A percentile compares a stretch with the other conserved stretches of the same genome.
Evolutionary conservation across 2,329 filamentous ascomycete species (phyloP).

Genomic region (Xylariaceae sp.): DNA sequence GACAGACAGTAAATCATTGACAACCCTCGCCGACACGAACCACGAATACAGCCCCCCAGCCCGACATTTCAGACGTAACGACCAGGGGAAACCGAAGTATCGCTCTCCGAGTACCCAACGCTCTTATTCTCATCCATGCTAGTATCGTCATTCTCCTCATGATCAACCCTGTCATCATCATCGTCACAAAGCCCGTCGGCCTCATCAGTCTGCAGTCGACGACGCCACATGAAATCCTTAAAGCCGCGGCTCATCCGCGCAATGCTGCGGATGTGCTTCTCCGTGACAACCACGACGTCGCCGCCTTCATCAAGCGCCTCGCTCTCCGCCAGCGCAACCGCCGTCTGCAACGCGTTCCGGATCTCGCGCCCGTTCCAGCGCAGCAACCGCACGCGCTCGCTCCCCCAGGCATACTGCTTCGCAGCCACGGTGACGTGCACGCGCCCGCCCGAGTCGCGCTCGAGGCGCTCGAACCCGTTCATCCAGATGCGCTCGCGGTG

Average conservation of each 20-base stretch:
- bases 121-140: neutral
- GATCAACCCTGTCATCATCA: neutral
- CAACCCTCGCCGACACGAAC: no score
- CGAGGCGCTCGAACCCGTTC: constrained; percentile 44
- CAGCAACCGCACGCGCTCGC: constrained; percentile 36
- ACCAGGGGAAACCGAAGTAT: no score
- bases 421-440: constrained; percentile 38
- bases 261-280: constrained; percentile 36
- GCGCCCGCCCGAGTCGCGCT: constrained; percentile 38
- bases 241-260: constrained; percentile 39
- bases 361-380: constrained; percentile 38
- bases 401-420: constrained; percentile 39
- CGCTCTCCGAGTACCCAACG: neutral
- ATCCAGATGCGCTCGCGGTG: constrained; percentile 45
- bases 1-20: no score
- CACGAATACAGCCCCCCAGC: no score
- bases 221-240: constrained; percentile 32
- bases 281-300: constrained; percentile 32
- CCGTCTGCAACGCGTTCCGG: constrained; percentile 35
- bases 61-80: no score
- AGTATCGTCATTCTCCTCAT: neutral
- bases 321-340: constrained; percentile 30
- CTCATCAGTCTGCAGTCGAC: constrained; percentile 11
- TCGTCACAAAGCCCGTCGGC: neutral
- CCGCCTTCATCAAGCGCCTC: constrained; percentile 28